Evolutionary conservation across 2,329 filamentous ascomycete species (phyloP).

Genomic region (Fusarium albidum): DNA sequence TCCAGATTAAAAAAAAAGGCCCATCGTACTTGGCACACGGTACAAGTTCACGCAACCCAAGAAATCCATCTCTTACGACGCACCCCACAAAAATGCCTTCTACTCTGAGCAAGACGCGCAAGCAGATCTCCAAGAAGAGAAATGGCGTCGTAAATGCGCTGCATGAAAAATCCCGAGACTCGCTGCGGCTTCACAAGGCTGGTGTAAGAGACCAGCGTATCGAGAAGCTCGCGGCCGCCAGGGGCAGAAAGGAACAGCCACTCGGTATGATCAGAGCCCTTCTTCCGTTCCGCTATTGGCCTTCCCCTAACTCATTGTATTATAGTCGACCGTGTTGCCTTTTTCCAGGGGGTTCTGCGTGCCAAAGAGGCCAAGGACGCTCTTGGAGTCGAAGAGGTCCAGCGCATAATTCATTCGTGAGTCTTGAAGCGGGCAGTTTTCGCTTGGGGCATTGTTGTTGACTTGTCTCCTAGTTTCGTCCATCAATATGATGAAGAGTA

Average conservation of each 20-base stretch:
- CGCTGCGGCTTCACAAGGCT: slow-evolving; percentile 80
- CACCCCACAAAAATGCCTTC: slow-evolving; percentile 70
- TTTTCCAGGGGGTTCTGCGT: slow-evolving; percentile 73
- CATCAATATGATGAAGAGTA: slow-evolving; percentile 77
- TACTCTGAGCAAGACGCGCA: slow-evolving; percentile 82
- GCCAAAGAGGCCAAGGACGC: slow-evolving; percentile 57
- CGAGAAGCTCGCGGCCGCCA: slow-evolving; percentile 72
- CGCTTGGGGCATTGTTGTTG: neutral
- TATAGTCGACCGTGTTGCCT: slow-evolving; percentile 54
- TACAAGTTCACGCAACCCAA: slow-evolving; percentile 18
- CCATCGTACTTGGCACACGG: neutral
- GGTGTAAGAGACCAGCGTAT: slow-evolving; percentile 84
- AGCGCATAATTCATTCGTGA: slow-evolving; percentile 69
- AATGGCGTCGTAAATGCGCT: slow-evolving; percentile 76
- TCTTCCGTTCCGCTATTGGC: too few relatives aligned
- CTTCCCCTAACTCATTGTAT: too few relatives aligned
- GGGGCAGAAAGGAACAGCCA: slow-evolving; percentile 77
- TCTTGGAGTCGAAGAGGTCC: slow-evolving; percentile 64
- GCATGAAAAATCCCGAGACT: slow-evolving; percentile 89
- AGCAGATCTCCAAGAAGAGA: slow-evolving; percentile 90
- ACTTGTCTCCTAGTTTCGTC: slow-evolving; percentile 58
- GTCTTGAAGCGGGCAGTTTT: slow-evolving; percentile 28
- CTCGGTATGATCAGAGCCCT: slow-evolving; percentile 67
- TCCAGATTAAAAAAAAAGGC: neutral
- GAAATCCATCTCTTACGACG: slow-evolving; percentile 1